These are phyloP conservation scores for Lupinus albus DNA, from an alignment of 306 rosid genomes.

Conservation along the genomic window DNA sequence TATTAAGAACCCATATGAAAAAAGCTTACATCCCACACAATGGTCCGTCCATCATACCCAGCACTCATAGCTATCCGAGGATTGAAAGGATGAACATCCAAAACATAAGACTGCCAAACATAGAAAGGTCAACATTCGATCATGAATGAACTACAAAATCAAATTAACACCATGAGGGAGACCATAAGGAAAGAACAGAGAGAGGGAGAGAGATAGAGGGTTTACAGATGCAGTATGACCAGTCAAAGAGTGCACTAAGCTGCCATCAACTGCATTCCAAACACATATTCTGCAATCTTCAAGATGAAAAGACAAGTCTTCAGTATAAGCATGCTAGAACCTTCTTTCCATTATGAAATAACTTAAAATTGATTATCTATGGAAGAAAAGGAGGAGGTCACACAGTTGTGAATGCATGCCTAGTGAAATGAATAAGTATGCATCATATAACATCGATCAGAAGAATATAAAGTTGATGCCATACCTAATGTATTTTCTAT, in stretches of 20 bases:
- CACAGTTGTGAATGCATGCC: slow-evolving; percentile 24
- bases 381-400: slow-evolving; percentile 3
- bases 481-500: slow-evolving; percentile 18
- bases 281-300: slow-evolving; percentile 97
- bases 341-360: slow-evolving; percentile 24
- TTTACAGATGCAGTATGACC: slow-evolving; percentile 85
- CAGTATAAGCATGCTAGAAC: slow-evolving; percentile 34
- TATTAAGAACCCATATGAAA: slow-evolving; percentile 26
- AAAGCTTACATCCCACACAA: slow-evolving; percentile 90
- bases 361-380: slow-evolving; percentile 30
- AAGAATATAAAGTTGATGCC: not conserved
- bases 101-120: slow-evolving; percentile 75
- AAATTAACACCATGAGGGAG: slow-evolving; percentile 24
- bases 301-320: slow-evolving; percentile 32
- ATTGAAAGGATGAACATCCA: slow-evolving; percentile 97
- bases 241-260: slow-evolving; percentile 89
- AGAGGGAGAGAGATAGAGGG: not conserved
- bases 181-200: not conserved
- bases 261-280: slow-evolving; percentile 96
- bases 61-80: slow-evolving; percentile 98
- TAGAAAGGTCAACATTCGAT: slow-evolving; percentile 43
- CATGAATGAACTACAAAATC: slow-evolving; percentile 36
- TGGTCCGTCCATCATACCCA: slow-evolving; percentile 87
- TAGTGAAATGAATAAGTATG: slow-evolving; percentile 33
- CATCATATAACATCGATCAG: slow-evolving; percentile 6